These are phyloP conservation scores for Salinomyces thailandicus DNA, from an alignment of 2,329 filamentous ascomycete genomes.

Conservation along the genomic window DNA sequence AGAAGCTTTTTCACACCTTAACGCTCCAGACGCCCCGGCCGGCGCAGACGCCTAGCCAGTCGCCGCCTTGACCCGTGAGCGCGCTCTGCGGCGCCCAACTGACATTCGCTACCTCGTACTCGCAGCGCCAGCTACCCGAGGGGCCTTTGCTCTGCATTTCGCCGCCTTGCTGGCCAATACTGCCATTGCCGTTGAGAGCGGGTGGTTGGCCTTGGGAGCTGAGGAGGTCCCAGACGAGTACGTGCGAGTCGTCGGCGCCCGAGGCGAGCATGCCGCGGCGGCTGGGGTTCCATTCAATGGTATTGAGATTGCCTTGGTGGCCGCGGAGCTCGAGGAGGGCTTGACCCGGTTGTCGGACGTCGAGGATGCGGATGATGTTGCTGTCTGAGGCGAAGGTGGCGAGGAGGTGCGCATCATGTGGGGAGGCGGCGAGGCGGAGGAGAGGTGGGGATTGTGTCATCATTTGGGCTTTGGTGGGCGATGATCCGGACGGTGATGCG, in stretches of 20 bases:
- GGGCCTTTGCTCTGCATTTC: constrained; percentile 50
- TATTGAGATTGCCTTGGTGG: constrained; percentile 76
- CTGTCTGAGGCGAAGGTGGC: constrained; percentile 96
- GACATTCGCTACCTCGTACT: constrained; percentile 77
- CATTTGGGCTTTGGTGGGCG: constrained; percentile 61
- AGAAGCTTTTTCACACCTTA: constrained; percentile 41
- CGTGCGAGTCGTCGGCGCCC: constrained; percentile 82
- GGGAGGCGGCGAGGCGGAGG: constrained; percentile 74
- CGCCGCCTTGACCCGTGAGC: constrained; percentile 57
- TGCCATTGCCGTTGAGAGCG: constrained; percentile 19
- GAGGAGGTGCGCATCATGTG: constrained; percentile 87
- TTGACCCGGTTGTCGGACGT: constrained; percentile 91
- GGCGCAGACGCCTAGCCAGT: constrained; percentile 76
- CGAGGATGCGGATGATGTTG: constrained; percentile 83
- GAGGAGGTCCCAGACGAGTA: constrained; percentile 87
- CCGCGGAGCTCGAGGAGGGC: constrained; percentile 87
- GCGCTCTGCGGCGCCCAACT: constrained; percentile 70
- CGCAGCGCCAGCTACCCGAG: constrained; percentile 70
- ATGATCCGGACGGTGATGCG: constrained; percentile 47
- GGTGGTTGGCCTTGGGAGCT: constrained; percentile 44
- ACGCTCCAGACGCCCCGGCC: constrained; percentile 76
- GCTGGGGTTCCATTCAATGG: constrained; percentile 88
- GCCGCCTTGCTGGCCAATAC: constrained; percentile 7
- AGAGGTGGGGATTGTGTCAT: constrained; percentile 56
- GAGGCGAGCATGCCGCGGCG: constrained; percentile 81